These are phyloP conservation scores for Populus nigra DNA, from an alignment of 345 rosid genomes.

Conservation along the genomic window DNA sequence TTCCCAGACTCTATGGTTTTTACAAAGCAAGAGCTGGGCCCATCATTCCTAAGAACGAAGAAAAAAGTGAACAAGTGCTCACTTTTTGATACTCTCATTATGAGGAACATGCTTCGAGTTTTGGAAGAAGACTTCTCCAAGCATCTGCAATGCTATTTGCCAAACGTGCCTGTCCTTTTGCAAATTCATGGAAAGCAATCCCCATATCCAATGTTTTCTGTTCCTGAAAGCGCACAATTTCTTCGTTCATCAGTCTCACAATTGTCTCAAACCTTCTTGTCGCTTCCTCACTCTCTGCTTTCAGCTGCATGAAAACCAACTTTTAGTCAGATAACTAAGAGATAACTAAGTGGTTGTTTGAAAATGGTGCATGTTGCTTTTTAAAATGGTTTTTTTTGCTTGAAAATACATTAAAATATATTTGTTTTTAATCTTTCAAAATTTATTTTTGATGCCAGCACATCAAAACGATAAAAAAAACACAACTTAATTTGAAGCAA, in stretches of 20 bases:
- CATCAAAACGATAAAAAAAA: no score
- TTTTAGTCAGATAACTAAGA: constrained; percentile 6
- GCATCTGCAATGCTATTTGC: constrained; percentile 83
- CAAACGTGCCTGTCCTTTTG: constrained; percentile 86
- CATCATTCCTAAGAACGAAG: constrained; percentile 4
- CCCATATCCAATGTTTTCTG: constrained; percentile 89
- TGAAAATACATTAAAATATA: no score
- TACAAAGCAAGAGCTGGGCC: constrained; percentile 10
- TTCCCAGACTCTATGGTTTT: constrained; percentile 9
- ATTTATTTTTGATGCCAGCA: no score
- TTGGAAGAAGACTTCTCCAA: constrained; percentile 96
- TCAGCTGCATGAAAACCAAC: constrained; percentile 53
- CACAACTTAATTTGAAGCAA: no score
- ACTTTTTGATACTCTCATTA: neutral
- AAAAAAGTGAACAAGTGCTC: constrained; percentile 3
- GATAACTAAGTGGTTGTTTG: neutral
- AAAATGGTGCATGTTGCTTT: no score
- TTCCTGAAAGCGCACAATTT: constrained; percentile 85
- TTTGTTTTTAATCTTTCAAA: no score
- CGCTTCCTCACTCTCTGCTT: constrained; percentile 80
- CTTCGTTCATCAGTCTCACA: constrained; percentile 76
- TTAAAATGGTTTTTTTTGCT: no score
- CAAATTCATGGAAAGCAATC: constrained; percentile 84
- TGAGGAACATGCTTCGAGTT: constrained; percentile 71
- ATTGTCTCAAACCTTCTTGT: constrained; percentile 66